Percentiles rank a stretch among this genome's conserved stretches.
Conservation (phyloP, 2,329 filamentous ascomycete genomes). For the Basipetospora sp. region DNA sequence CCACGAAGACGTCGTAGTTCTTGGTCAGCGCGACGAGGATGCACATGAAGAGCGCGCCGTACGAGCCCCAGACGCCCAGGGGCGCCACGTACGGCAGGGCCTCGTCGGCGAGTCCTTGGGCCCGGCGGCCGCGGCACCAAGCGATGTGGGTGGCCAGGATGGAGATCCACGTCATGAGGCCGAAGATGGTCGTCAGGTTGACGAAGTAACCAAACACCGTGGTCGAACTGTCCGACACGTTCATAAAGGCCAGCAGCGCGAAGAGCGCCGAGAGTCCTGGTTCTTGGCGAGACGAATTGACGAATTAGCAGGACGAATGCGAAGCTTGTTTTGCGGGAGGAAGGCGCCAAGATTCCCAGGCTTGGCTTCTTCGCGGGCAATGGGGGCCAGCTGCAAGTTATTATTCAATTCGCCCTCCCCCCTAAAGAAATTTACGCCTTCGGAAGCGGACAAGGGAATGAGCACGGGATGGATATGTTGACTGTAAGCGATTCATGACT, state of each 20-base stretch:
- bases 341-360: too few species aligned
- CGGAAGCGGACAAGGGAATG: too few species aligned
- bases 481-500: too few species aligned
- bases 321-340: too few species aligned
- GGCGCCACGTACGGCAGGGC: conserved; percentile 53
- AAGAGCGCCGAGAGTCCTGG: conserved; percentile 49
- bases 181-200: conserved; percentile 53
- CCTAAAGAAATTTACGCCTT: too few species aligned
- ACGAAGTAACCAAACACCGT: conserved; percentile 50
- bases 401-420: too few species aligned
- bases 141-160: conserved; percentile 53
- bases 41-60: conserved; percentile 54
- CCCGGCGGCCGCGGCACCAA: conserved; percentile 48
- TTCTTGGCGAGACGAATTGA: too few species aligned
- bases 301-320: too few species aligned
- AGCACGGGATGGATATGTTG: too few species aligned
- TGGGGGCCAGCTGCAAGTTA: too few species aligned
- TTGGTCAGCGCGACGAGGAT: conserved; percentile 64
- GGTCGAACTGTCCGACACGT: conserved; percentile 41
- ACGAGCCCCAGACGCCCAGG: conserved; percentile 55
- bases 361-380: too few species aligned
- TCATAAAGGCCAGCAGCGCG: conserved; percentile 54
- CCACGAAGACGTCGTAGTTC: conserved; percentile 61
- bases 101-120: conserved; percentile 41
- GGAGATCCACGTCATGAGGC: conserved; percentile 52